phyloP scores from a whole-genome alignment of 78 protist genomes.

The Mastigamoeba balamuthi region DNA sequence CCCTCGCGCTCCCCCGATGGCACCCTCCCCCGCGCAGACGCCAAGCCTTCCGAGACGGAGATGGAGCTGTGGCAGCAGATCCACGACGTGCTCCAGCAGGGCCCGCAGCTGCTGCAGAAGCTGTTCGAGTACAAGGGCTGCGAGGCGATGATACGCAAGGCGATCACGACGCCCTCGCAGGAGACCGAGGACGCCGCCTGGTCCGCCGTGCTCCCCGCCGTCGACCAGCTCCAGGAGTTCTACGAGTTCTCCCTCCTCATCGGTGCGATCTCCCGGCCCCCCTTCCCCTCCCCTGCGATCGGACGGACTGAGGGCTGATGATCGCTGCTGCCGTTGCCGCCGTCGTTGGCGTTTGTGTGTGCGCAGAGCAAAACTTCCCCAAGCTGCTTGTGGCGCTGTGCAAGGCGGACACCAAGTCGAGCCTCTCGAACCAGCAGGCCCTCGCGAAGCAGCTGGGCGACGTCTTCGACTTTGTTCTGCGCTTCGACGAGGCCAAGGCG shows the following conservation, averaged over 20 bases:
- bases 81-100: constrained; percentile 30
- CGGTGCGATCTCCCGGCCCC: no score
- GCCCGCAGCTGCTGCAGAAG: constrained; percentile 32
- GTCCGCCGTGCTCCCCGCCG: constrained; percentile 57
- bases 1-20: no score
- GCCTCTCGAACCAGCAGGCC: constrained; percentile 64
- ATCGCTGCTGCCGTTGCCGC: not conserved
- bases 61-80: not conserved
- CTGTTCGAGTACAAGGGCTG: constrained; percentile 43
- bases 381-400: constrained; percentile 62
- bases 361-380: constrained; percentile 29
- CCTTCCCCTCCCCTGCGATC: no score
- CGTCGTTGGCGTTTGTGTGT: not conserved
- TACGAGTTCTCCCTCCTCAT: constrained; percentile 44
- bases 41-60: not conserved
- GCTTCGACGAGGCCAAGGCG: constrained; percentile 70
- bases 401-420: constrained; percentile 33
- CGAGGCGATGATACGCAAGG: constrained; percentile 55
- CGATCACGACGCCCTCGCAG: constrained; percentile 51
- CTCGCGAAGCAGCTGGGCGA: constrained; percentile 74
- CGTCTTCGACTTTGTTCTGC: constrained; percentile 59
- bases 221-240: constrained; percentile 50
- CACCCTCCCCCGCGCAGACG: no score
- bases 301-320: no score
- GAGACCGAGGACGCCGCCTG: constrained; percentile 67